Conservation (phyloP, 2,329 filamentous ascomycete species). For the Parastagonospora avenae region DNA sequence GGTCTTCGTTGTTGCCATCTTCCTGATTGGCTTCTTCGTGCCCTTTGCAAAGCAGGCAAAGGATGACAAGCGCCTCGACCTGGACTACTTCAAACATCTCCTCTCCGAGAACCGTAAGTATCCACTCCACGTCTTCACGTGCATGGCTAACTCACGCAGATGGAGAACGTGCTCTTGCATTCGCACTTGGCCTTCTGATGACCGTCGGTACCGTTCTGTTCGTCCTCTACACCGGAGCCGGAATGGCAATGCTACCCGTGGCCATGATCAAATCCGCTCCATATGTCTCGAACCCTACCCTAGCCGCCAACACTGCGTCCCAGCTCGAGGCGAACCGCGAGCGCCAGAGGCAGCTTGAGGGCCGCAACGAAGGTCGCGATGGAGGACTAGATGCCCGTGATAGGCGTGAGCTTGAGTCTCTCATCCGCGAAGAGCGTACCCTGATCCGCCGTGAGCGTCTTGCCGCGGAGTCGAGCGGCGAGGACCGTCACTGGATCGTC, state of each 20-base stretch:
- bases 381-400: slow-evolving; percentile 83
- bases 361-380: slow-evolving; percentile 76
- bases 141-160: slow-evolving; percentile 52
- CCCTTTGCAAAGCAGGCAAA: slow-evolving; percentile 73
- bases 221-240: slow-evolving; percentile 84
- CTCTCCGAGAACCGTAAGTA: slow-evolving; percentile 76
- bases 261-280: slow-evolving; percentile 92
- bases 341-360: slow-evolving; percentile 87
- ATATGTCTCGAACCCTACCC: slow-evolving; percentile 78
- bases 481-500: slow-evolving; percentile 76
- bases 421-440: slow-evolving; percentile 89
- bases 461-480: slow-evolving; percentile 78
- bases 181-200: slow-evolving; percentile 85
- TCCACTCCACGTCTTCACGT: slow-evolving; percentile 3
- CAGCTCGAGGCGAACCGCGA: slow-evolving; percentile 88
- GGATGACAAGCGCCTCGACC: slow-evolving; percentile 69
- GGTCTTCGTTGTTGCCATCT: slow-evolving; percentile 77
- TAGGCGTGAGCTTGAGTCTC: slow-evolving; percentile 81
- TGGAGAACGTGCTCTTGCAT: slow-evolving; percentile 89
- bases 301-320: slow-evolving; percentile 76
- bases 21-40: slow-evolving; percentile 92
- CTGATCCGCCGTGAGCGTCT: slow-evolving; percentile 87
- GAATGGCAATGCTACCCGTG: slow-evolving; percentile 85
- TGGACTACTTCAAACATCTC: slow-evolving; percentile 90
- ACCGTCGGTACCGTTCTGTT: slow-evolving; percentile 87